Base-by-base conservation (phyloP, 352 stramenopile genomes). In the Phytophthora fragariaefolia region DNA sequence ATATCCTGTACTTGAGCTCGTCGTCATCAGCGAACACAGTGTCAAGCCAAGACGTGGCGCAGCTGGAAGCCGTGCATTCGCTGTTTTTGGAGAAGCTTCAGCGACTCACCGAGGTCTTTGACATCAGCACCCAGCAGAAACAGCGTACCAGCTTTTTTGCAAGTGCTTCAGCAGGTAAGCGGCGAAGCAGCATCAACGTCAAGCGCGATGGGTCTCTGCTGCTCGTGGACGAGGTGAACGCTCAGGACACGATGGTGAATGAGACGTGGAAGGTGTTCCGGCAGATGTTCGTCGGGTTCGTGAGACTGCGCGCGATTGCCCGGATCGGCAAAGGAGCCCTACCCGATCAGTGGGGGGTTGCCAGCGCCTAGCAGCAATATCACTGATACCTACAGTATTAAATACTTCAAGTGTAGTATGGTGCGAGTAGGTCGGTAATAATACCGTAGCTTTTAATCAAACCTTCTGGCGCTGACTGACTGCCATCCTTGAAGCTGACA, bases 251-350 rank as follows among this genome's bases (percentile, higher is more conserved):
- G 57, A 56, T 80, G 40, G 82, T 91, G 27, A 82, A 89, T 42
- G 84, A 91, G 68, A 84, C 79, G 46, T 92, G 84, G 84, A 90
- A 85, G 43, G 77, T 82, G 27, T 86, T 95, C n/a, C 84, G 83
- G 1, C 84, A 91, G 55, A 74, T 92, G 38, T 70, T 93, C 45
- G 71, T 86, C 0, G 79, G 74, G n/a, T 91, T 90, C 38, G 75
- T 80, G 13, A 73, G 77, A 17, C 60, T 92, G 22, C 84, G 84
- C 6, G 57, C 78, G 1, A 55, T 85, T 7, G 86, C 77, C 0
- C 59, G 60, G 1, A 73, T 93, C 4, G 84, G 85, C 5, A 51
- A 78, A 4, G 84, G 86, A 7, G 77, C 83, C n/a, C 60, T 95
- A 26, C 84, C 73, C 0, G 86, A 95, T 63, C 69, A 82, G 15